A percentile compares a stretch with the other conserved stretches of the same genome.
These are phyloP conservation scores for Ruellia speciosa DNA, from an alignment of 305 asterid species.

Conservation along the genomic window DNA sequence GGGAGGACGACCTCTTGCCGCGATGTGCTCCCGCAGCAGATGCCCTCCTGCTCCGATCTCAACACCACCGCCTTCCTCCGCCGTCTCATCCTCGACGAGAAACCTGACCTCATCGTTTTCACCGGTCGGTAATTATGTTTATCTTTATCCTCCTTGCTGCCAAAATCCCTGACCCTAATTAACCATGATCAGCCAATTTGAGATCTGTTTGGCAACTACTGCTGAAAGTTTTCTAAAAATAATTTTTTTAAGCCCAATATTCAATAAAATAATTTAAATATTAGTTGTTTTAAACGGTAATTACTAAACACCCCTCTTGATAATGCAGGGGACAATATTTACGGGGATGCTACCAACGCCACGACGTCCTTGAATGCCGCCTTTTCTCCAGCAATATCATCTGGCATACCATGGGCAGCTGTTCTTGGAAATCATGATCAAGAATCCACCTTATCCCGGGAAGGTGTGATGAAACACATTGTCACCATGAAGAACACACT, in stretches of 20 bases:
- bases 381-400: constrained; percentile 64
- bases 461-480: constrained; percentile 69
- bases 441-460: constrained; percentile 71
- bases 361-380: constrained; percentile 72
- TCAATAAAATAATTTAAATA: too few relatives aligned
- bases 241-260: too few relatives aligned
- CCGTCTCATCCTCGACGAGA: constrained; percentile 58
- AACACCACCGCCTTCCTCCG: constrained; percentile 69
- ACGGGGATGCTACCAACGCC: constrained; percentile 71
- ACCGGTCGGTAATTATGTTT: constrained; percentile 39
- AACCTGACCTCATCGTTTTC: constrained; percentile 66
- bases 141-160: background rate
- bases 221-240: too few relatives aligned
- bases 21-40: constrained; percentile 58
- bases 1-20: constrained; percentile 59
- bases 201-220: too few relatives aligned
- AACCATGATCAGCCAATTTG: background rate
- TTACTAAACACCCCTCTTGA: too few relatives aligned
- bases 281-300: too few relatives aligned
- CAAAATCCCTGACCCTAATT: background rate
- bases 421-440: constrained; percentile 94
- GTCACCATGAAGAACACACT: constrained; percentile 68
- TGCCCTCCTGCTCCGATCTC: constrained; percentile 71
- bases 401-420: constrained; percentile 87
- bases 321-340: constrained; percentile 92